phyloP scores from a whole-genome alignment of 2,329 filamentous ascomycete genomes.

The Aureobasidium sp. region DNA sequence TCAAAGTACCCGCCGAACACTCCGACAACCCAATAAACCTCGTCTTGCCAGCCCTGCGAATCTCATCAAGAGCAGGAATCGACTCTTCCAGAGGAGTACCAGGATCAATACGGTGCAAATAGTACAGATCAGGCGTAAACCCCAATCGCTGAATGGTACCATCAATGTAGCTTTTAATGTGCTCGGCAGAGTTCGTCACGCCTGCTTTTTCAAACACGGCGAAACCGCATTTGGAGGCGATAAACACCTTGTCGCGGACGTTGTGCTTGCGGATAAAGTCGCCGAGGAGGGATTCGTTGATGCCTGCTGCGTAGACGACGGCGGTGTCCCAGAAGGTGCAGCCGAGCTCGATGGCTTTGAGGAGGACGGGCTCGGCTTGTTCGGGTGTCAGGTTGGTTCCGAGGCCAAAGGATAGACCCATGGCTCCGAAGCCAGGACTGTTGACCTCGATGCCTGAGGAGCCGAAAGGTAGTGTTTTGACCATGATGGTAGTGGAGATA shows the following conservation, averaged over 20 bases:
- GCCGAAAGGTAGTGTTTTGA: slow-evolving; percentile 36
- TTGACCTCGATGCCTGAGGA: slow-evolving; percentile 32
- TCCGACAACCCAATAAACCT: slow-evolving; percentile 45
- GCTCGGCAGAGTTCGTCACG: slow-evolving; percentile 40
- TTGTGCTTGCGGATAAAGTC: slow-evolving; percentile 48
- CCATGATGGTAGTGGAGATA: slow-evolving; percentile 20
- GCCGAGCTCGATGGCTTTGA: slow-evolving; percentile 39
- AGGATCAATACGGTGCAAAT: slow-evolving; percentile 36
- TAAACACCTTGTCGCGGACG: slow-evolving; percentile 44
- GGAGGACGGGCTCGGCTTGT: slow-evolving; percentile 42
- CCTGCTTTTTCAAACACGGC: slow-evolving; percentile 29
- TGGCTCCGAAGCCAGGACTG: slow-evolving; percentile 43
- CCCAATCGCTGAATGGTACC: slow-evolving; percentile 45
- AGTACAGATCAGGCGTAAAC: slow-evolving; percentile 40
- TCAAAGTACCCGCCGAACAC: slow-evolving; percentile 40
- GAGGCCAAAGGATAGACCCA: slow-evolving; percentile 42
- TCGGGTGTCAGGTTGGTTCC: slow-evolving; percentile 39
- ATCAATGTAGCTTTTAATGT: slow-evolving; percentile 45
- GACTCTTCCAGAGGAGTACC: slow-evolving; percentile 43
- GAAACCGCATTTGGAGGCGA: slow-evolving; percentile 45
- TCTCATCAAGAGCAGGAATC: slow-evolving; percentile 40
- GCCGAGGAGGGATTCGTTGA: slow-evolving; percentile 46
- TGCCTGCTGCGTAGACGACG: slow-evolving; percentile 39
- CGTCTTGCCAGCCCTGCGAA: slow-evolving; percentile 45
- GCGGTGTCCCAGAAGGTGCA: slow-evolving; percentile 27